Evolutionary conservation across 768 basidiomycete genomes (phyloP).

Genomic region (Leucocoprinus sp.): DNA sequence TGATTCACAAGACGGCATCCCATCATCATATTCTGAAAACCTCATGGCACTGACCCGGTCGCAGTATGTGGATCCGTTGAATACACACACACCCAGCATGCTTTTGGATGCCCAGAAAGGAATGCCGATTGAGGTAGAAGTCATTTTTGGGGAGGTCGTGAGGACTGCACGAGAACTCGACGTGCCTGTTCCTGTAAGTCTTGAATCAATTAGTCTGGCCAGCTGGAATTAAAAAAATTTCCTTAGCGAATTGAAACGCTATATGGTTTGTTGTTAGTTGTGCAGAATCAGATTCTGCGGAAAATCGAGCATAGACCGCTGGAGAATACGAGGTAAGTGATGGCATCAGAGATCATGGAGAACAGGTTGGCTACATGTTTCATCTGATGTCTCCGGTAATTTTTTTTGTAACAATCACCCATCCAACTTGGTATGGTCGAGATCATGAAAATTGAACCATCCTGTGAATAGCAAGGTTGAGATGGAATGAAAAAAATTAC

Average conservation of each 20-base stretch:
- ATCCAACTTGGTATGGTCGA: no score
- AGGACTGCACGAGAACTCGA: constrained; percentile 37
- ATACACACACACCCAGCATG: constrained; percentile 51
- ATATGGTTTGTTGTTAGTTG: constrained; percentile 50
- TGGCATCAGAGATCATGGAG: no score
- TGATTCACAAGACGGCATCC: constrained; percentile 36
- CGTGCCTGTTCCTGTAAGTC: constrained; percentile 43
- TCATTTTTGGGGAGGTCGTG: constrained; percentile 55
- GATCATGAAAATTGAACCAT: no score
- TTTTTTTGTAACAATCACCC: no score
- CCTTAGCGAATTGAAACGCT: constrained; percentile 50
- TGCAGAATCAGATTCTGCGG: constrained; percentile 55
- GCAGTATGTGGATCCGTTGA: constrained; percentile 34
- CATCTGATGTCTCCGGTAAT: no score
- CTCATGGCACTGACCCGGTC: constrained; percentile 31
- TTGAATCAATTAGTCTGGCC: background rate
- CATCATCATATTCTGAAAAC: constrained; percentile 31
- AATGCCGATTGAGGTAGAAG: constrained; percentile 59
- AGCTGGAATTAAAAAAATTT: background rate
- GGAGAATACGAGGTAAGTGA: no score
- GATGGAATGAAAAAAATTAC: no score
- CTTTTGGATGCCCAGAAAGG: constrained; percentile 46
- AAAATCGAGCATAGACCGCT: no score
- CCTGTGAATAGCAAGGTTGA: no score
- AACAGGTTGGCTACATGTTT: no score